Conservation (phyloP, 345 rosid species). For the Eucalyptus cloeziana region DNA sequence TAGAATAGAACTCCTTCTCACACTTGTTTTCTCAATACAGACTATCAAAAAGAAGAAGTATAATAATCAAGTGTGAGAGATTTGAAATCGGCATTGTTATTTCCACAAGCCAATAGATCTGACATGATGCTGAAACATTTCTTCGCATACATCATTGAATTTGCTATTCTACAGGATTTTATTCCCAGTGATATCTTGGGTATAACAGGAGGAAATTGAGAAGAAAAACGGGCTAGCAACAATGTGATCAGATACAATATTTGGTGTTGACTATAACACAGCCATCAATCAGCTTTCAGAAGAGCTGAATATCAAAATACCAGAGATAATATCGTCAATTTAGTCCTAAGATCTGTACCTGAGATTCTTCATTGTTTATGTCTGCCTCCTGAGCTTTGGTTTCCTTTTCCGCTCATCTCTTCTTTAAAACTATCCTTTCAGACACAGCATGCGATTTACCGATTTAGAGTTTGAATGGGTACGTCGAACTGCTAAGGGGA, state of each 20-base stretch:
- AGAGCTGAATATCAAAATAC: not conserved
- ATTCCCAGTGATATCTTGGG: not conserved
- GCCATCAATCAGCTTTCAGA: not conserved
- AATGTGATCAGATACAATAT: not conserved
- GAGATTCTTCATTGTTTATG: not conserved
- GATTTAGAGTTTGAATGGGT: too few species aligned
- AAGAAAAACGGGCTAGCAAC: not conserved
- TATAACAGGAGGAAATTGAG: not conserved
- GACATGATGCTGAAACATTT: too few species aligned
- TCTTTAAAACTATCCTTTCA: not conserved
- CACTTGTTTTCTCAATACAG: not conserved
- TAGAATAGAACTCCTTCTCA: not conserved
- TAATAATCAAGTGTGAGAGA: not conserved
- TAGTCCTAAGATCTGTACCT: not conserved
- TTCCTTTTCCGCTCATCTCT: not conserved
- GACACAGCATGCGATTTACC: not conserved
- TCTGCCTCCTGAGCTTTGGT: not conserved
- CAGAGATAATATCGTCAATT: not conserved
- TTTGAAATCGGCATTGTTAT: not conserved
- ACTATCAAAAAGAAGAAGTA: not conserved
- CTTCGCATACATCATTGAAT: too few species aligned
- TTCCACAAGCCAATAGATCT: not conserved
- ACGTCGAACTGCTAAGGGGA: too few species aligned
- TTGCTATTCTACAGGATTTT: not conserved
- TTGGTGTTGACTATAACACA: not conserved